Conservation (phyloP, 257 asterid species). For the Buddleja alternifolia region DNA sequence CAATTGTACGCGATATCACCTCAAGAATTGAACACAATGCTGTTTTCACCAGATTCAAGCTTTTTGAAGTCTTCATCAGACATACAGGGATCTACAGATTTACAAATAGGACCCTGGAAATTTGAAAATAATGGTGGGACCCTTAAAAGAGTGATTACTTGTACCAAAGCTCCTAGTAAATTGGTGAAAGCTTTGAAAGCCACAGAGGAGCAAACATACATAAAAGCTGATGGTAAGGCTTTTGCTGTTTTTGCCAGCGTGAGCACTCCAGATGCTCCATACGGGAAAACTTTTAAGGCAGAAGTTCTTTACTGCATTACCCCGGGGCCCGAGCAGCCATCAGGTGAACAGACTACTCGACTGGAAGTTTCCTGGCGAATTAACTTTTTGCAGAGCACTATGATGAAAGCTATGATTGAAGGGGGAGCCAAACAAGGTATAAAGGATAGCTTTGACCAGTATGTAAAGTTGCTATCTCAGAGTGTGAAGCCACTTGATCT, state of each 20-base stretch:
- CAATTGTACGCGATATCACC: slow-evolving; percentile 67
- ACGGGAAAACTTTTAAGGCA: slow-evolving; percentile 70
- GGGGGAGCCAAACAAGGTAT: slow-evolving; percentile 92
- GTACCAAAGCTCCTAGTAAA: slow-evolving; percentile 81
- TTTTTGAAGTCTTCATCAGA: slow-evolving; percentile 62
- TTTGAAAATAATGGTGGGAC: slow-evolving; percentile 64
- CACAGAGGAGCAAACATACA: slow-evolving; percentile 80
- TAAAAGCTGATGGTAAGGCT: slow-evolving; percentile 76
- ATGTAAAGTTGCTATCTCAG: slow-evolving; percentile 65
- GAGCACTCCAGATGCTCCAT: slow-evolving; percentile 97
- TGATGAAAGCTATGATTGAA: slow-evolving; percentile 95
- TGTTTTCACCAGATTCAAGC: slow-evolving; percentile 77
- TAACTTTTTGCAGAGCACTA: slow-evolving; percentile 88
- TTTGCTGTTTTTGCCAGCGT: slow-evolving; percentile 72
- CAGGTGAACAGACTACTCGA: slow-evolving; percentile 78
- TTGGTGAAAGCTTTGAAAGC: slow-evolving; percentile 83
- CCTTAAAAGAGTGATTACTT: slow-evolving; percentile 61
- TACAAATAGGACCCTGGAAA: slow-evolving; percentile 82
- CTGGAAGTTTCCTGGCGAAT: slow-evolving; percentile 87
- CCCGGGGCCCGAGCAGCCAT: slow-evolving; percentile 86
- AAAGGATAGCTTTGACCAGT: slow-evolving; percentile 87
- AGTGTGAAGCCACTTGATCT: slow-evolving; percentile 76
- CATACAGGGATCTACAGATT: slow-evolving; percentile 72
- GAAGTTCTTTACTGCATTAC: slow-evolving; percentile 88
- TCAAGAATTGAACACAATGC: slow-evolving; percentile 63